A percentile compares a stretch with the other conserved stretches of the same genome.
Conservation (phyloP, 139 green algal species). For the Yamagishiella unicocca region DNA sequence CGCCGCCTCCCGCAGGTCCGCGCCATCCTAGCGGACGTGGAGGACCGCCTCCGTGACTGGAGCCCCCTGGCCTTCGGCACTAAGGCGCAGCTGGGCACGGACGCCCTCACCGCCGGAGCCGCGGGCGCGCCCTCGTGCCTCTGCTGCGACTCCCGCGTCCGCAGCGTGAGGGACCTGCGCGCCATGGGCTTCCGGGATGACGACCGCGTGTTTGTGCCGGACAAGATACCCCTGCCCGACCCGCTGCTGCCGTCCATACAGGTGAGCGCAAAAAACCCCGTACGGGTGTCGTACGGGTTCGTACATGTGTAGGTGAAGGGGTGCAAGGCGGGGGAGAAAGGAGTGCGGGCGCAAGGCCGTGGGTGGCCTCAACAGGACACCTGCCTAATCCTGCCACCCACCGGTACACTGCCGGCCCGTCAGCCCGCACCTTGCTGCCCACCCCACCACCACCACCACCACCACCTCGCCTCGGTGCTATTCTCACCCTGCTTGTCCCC, state of each 20-base stretch:
- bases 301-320: no score
- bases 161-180: slow-evolving; percentile 54
- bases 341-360: no score
- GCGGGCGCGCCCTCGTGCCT: slow-evolving; percentile 56
- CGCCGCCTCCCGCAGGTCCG: slow-evolving; percentile 39
- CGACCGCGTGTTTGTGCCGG: slow-evolving; percentile 58
- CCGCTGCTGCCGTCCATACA: slow-evolving; percentile 57
- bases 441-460: no score
- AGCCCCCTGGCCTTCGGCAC: slow-evolving; percentile 50
- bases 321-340: no score
- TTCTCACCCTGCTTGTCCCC: no score
- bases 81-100: slow-evolving; percentile 55
- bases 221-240: slow-evolving; percentile 50
- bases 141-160: slow-evolving; percentile 61
- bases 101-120: not conserved
- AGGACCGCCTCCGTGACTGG: slow-evolving; percentile 61
- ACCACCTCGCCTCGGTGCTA: no score
- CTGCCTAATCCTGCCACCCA: no score
- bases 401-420: no score
- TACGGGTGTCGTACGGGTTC: no score
- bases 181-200: slow-evolving; percentile 53
- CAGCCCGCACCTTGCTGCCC: no score
- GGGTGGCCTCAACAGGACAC: no score
- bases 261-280: not conserved
- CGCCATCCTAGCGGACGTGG: slow-evolving; percentile 61